Evolutionary conservation across 345 rosid species (phyloP), one percentile per base, ranked within the genome.

Genomic region (Mallotus nudiflorus): DNA sequence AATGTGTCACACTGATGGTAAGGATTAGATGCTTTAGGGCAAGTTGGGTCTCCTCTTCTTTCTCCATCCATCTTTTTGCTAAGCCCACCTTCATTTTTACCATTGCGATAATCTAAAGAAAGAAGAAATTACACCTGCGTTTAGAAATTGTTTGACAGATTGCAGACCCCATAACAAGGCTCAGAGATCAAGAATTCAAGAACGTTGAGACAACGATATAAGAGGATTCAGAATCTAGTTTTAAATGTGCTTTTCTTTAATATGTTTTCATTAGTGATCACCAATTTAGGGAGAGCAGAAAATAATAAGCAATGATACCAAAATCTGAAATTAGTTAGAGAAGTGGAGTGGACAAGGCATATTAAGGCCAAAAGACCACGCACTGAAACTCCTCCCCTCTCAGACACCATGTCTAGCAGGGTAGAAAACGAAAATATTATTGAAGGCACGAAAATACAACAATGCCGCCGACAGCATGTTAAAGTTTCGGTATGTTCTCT

Each of bases 1-100:
- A 71, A 65, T 62, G 80, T 84, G 68, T 73, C 72, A 73, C 90
- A 86, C 62, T 83, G 82, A 75, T 84, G 90, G 77, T 39, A 88
- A 66, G 89, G 87, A 65, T 88, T 88, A 63, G 86, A 65, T 48
- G 89, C 84, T 69, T 79, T 84, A 49, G 86, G 71, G 22, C 85
- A 82, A 78, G 19, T 68, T 48, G 81, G 67, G 58, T 81, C 44
- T 27, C 80, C 71, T 76, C 66, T 83, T 72, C 82, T 77, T 72
- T 65, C 80, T 20, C 62, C 83, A 44, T 74, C 82, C 82, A 68
- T 78, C 77, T 76, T 78, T 80, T 73, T 73, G 81, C 73, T 69
- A 75, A 69, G 45, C 45, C 59, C 73, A 58, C 25, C 73, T 67
- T 49, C 75, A 66, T 74, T 77, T 71, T 70, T 70, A 79, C 80